Percentiles rank a stretch among this genome's conserved stretches.
Conservation (phyloP, 129 eudicot species). For the Flaveria brownii region DNA sequence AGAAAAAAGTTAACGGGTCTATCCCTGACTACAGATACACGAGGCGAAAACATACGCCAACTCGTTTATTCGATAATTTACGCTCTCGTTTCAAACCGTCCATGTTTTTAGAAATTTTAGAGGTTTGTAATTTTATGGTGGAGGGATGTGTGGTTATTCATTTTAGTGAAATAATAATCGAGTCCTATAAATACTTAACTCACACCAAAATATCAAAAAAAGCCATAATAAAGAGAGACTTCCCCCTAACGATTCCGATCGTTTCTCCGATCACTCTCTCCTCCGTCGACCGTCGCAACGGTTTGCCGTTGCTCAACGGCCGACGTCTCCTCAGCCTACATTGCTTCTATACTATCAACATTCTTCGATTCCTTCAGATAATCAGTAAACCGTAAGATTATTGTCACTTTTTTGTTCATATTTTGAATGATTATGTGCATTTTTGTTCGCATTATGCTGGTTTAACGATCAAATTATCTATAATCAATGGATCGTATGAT, state of each 20-base stretch:
- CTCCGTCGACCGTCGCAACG: conserved; percentile 62
- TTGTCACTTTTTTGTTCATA: not conserved
- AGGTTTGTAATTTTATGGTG: conserved; percentile 7
- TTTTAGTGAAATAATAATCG: not conserved
- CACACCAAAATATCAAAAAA: not conserved
- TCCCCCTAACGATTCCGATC: conserved; percentile 33
- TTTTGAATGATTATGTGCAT: not conserved
- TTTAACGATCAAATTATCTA: not conserved
- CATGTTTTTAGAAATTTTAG: not conserved
- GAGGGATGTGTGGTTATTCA: not conserved
- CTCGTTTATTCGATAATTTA: not conserved
- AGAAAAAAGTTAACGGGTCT: too few species aligned
- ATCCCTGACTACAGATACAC: too few species aligned
- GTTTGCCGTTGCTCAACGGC: conserved; percentile 67
- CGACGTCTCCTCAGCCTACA: conserved; percentile 35
- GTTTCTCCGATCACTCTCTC: conserved; percentile 35
- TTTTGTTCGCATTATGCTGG: not conserved
- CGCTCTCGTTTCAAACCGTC: not conserved
- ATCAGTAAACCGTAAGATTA: conserved; percentile 29
- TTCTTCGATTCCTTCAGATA: conserved; percentile 9
- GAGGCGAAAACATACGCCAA: not conserved
- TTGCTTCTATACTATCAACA: not conserved
- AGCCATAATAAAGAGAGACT: conserved; percentile 27
- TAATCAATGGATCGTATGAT: too few species aligned
- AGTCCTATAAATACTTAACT: conserved; percentile 18